Percentiles rank a stretch among this genome's conserved stretches.
phyloP scores from a whole-genome alignment of 2,329 filamentous ascomycete species.

The Cadophora gregata region DNA sequence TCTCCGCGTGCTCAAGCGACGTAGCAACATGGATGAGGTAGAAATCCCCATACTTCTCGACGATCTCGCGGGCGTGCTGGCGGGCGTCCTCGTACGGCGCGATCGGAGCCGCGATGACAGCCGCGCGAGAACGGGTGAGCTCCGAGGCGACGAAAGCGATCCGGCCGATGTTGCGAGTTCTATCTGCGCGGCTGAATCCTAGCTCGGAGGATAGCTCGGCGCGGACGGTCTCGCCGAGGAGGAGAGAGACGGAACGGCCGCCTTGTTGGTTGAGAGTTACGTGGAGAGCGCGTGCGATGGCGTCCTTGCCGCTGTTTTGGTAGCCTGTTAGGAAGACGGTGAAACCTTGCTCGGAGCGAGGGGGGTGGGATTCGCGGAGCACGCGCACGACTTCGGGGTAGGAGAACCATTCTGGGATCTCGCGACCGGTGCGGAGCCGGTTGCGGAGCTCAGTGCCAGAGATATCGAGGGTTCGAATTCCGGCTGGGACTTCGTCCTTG shows the following conservation, averaged over 20 bases:
- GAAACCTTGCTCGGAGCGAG: slow-evolving; percentile 91
- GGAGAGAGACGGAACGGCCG: slow-evolving; percentile 89
- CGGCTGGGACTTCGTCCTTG: slow-evolving; percentile 84
- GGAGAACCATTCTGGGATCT: slow-evolving; percentile 99
- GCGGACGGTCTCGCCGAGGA: slow-evolving; percentile 95
- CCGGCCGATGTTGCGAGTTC: slow-evolving; percentile 91
- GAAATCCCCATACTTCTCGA: slow-evolving; percentile 89
- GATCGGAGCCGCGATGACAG: slow-evolving; percentile 95
- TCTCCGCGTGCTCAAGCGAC: slow-evolving; percentile 89
- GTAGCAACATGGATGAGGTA: slow-evolving; percentile 96
- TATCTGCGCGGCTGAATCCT: slow-evolving; percentile 91
- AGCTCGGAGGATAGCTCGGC: slow-evolving; percentile 92
- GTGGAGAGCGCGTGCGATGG: slow-evolving; percentile 92
- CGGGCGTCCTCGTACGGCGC: slow-evolving; percentile 87
- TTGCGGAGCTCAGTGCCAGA: slow-evolving; percentile 89
- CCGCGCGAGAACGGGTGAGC: slow-evolving; percentile 89
- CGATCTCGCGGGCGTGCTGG: slow-evolving; percentile 77
- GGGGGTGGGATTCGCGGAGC: slow-evolving; percentile 93
- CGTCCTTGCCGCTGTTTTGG: slow-evolving; percentile 96
- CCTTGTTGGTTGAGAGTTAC: slow-evolving; percentile 98
- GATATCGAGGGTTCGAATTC: slow-evolving; percentile 86
- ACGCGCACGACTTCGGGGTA: slow-evolving; percentile 98
- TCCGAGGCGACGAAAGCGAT: slow-evolving; percentile 97
- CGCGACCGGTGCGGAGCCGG: slow-evolving; percentile 86
- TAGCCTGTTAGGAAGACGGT: slow-evolving; percentile 98